Base-by-base conservation (phyloP, 73 alveolate species). In the Paramecium caudatum region DNA sequence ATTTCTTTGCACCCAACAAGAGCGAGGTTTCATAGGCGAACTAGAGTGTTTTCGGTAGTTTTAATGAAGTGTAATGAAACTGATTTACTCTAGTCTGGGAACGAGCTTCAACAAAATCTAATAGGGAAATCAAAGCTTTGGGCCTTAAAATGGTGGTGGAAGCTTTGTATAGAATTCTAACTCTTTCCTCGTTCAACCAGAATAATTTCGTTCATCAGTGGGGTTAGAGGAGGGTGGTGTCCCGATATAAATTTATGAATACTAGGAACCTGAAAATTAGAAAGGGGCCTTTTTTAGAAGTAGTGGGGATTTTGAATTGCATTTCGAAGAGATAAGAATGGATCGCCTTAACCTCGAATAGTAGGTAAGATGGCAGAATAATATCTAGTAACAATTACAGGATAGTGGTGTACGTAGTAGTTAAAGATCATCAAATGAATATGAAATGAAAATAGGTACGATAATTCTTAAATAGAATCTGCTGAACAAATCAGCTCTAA, bases 271-370 rank as follows among this genome's bases (percentile, higher is more conserved):
- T 1, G 6, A n/a, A n/a, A 65, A n/a, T 41, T 43, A 74, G 46
- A 74, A 74, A 74, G 88, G 88, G 19, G 16, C 43, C 8, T 23
- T 74, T n/a, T 74, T 41, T 45, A 74, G 88, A 74, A 19, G 69
- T 6, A 41, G 69, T 17, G 88, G 88, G 8, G 88, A 74, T 41
- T 74, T 74, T 21, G 88, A 74, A 45, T 41, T 74, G 88, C 33
- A 74, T 21, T 74, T 41, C 43, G 88, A 74, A 13, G 88, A 74
- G 46, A 41, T 74, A 17, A 41, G 88, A 41, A 74, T 74, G 17
- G 88, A 74, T 74, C 3, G 65, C 8, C 10, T 74, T 10, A 74
- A 74, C 55, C 17, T 74, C 6, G 88, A 19, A 21, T 41, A 41
- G 32, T 16, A 37, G 55, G 17, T 41, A 37, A 74, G 32, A 23